Evolutionary conservation across 305 asterid species (phyloP).

Genomic region (Solanum aculeatissimum): DNA sequence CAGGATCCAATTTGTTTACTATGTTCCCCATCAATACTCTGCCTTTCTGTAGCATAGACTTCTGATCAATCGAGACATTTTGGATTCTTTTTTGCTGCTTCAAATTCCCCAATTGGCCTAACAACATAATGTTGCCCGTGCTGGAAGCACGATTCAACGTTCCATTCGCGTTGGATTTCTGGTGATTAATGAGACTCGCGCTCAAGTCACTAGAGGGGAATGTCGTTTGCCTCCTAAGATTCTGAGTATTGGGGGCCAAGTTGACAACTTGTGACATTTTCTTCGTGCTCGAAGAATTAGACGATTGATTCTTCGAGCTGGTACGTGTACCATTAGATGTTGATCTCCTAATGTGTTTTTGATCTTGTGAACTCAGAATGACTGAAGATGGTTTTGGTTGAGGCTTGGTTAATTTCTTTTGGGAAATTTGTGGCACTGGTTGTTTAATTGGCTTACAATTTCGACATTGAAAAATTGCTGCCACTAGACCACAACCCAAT

Average conservation of each 20-base stretch:
- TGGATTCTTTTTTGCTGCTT: conserved; percentile 11
- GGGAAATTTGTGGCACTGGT: conserved; percentile 1
- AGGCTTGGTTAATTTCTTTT: conserved; percentile 9
- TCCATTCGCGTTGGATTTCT: conserved; percentile 5
- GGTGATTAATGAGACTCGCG: conserved; percentile 3
- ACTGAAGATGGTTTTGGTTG: neutral
- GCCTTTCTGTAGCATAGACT: neutral
- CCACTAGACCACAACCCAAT: conserved; percentile 47
- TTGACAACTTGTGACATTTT: conserved; percentile 18
- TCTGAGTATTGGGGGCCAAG: conserved; percentile 8
- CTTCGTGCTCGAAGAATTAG: conserved; percentile 7
- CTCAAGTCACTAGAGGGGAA: conserved; percentile 29
- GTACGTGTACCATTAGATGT: conserved; percentile 12
- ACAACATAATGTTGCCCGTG: conserved; percentile 31
- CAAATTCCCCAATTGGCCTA: conserved; percentile 36
- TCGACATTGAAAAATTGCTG: conserved; percentile 20
- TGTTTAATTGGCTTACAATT: conserved; percentile 14
- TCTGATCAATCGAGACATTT: neutral
- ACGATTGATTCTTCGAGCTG: conserved; percentile 13
- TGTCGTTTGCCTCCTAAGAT: conserved; percentile 13
- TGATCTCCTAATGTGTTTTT: neutral
- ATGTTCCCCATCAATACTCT: conserved; percentile 11
- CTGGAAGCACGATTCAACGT: conserved; percentile 16
- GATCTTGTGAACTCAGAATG: neutral
- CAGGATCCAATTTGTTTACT: conserved; percentile 18